Conservation (phyloP, 169 alveolate genomes). For the Plasmodium reichenowi region DNA sequence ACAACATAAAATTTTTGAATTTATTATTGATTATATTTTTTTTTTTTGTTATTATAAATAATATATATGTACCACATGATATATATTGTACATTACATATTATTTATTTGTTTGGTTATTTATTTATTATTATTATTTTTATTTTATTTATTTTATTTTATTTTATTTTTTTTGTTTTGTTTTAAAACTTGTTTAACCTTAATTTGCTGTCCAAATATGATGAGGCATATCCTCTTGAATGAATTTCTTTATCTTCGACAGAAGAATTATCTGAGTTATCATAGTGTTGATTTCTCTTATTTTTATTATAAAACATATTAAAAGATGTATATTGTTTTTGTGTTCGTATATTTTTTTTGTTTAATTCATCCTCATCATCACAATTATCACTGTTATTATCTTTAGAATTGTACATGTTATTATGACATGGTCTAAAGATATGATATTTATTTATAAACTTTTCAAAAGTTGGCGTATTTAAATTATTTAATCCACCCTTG, state of each 20-base stretch:
- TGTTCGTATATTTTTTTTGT: slow-evolving; percentile 16
- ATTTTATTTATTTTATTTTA: neutral
- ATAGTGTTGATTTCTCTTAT: neutral
- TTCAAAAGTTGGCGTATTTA: slow-evolving; percentile 31
- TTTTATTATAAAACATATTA: slow-evolving; percentile 14
- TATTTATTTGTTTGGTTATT: neutral
- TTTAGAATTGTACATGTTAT: neutral
- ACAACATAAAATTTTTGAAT: too few species aligned
- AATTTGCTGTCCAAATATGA: slow-evolving; percentile 9
- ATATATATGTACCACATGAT: too few species aligned
- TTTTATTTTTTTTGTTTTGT: neutral
- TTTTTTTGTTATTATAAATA: too few species aligned
- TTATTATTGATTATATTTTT: too few species aligned
- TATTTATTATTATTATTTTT: neutral
- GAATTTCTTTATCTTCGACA: slow-evolving; percentile 7
- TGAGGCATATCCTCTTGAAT: slow-evolving; percentile 32
- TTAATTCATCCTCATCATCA: neutral
- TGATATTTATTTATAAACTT: slow-evolving; percentile 19
- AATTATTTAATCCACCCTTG: slow-evolving; percentile 48
- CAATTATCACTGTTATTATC: slow-evolving; percentile 4
- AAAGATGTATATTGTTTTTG: slow-evolving; percentile 53
- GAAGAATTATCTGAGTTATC: slow-evolving; percentile 16
- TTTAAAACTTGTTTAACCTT: neutral
- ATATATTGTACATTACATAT: neutral
- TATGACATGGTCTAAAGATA: slow-evolving; percentile 9